phyloP scores from a whole-genome alignment of 129 eudicot genomes.

The Escallonia herrerae region DNA sequence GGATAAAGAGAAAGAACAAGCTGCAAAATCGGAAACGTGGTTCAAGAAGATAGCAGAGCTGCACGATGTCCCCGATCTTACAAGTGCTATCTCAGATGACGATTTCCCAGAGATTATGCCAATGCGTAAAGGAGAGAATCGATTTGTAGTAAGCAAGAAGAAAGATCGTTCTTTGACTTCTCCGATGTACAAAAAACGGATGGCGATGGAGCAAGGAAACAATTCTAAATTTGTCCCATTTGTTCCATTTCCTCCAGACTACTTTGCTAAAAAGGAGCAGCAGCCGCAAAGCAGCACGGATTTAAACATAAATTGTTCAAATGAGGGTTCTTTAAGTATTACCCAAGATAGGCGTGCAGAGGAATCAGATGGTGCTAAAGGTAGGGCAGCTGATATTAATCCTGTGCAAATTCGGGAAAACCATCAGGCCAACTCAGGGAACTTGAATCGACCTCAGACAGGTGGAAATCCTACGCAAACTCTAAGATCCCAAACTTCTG shows the following conservation, averaged over 20 bases:
- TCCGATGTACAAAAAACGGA: constrained; percentile 42
- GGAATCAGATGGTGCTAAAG: constrained; percentile 2
- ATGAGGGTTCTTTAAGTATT: constrained; percentile 7
- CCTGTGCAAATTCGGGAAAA: constrained; percentile 8
- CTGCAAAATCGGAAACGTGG: constrained; percentile 59
- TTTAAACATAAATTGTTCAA: constrained; percentile 9
- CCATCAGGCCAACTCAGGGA: constrained; percentile 13
- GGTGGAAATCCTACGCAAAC: too few relatives aligned
- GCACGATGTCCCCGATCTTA: constrained; percentile 43
- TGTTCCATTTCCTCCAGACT: constrained; percentile 89
- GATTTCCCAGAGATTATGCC: constrained; percentile 90
- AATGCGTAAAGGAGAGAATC: constrained; percentile 70
- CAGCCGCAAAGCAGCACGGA: constrained; percentile 10
- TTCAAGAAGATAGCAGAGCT: constrained; percentile 51
- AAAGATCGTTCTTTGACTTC: constrained; percentile 75
- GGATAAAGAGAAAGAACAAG: constrained; percentile 28
- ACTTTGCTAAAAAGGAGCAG: constrained; percentile 57
- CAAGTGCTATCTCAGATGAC: constrained; percentile 40
- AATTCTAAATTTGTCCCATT: constrained; percentile 63
- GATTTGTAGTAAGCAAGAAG: constrained; percentile 69
- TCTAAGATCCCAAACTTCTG: too few relatives aligned
- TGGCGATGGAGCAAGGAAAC: constrained; percentile 48
- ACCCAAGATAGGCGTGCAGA: neutral
- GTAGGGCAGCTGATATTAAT: constrained; percentile 1
- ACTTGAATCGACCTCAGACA: neutral